phyloP scores from a whole-genome alignment of 768 basidiomycete species.

The Coprinopsis strossmayeri region DNA sequence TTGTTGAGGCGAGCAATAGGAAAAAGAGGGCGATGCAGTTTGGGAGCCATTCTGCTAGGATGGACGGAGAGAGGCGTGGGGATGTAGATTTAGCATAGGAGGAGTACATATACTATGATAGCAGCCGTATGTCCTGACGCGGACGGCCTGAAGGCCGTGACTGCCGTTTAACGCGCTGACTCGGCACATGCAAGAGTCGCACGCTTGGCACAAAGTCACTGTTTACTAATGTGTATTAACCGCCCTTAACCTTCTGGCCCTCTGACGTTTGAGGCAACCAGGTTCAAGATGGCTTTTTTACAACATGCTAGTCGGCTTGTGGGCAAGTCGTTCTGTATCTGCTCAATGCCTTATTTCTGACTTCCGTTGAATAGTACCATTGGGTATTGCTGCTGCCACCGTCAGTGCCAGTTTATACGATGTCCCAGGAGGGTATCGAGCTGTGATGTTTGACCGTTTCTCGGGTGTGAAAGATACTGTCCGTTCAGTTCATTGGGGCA shows the following conservation, averaged over 20 bases:
- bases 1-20: conserved; percentile 63
- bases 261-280: not conserved
- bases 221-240: too few species aligned
- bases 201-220: too few species aligned
- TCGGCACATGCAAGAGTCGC: too few species aligned
- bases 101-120: not conserved
- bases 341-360: not conserved
- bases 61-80: conserved; percentile 64
- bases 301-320: conserved; percentile 37
- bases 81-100: conserved; percentile 30
- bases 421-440: conserved; percentile 89
- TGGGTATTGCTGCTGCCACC: conserved; percentile 37
- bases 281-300: conserved; percentile 8
- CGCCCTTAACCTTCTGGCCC: too few species aligned
- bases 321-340: conserved; percentile 36
- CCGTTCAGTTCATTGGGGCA: conserved; percentile 14
- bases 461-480: conserved; percentile 83
- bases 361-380: conserved; percentile 31
- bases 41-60: conserved; percentile 80
- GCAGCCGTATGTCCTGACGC: too few species aligned
- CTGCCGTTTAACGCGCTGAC: too few species aligned
- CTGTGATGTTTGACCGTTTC: conserved; percentile 98
- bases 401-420: conserved; percentile 51
- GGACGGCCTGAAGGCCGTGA: too few species aligned
- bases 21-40: conserved; percentile 98